phyloP scores from a whole-genome alignment of 345 rosid genomes.

The Camelina hispida region DNA sequence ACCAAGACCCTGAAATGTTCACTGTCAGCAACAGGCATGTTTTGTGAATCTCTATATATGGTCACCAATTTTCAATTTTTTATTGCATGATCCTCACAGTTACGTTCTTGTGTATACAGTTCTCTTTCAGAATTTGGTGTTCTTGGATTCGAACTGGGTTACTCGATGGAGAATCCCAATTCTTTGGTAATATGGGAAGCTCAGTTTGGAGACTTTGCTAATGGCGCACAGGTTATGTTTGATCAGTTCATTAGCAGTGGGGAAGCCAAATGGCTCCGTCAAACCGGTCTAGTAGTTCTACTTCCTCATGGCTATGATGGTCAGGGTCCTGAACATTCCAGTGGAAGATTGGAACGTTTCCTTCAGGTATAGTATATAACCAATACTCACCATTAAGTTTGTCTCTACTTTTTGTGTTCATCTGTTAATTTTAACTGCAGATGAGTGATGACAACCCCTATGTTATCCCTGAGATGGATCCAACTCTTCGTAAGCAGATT shows the following conservation, averaged over 20 bases:
- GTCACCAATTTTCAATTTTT: not conserved
- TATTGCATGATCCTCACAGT: constrained; percentile 1
- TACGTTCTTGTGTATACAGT: constrained; percentile 45
- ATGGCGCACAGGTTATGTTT: constrained; percentile 83
- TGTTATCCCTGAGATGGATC: constrained; percentile 83
- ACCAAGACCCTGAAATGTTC: constrained; percentile 79
- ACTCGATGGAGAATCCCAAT: constrained; percentile 81
- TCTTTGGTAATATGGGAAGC: constrained; percentile 79
- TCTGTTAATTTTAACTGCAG: constrained; percentile 41
- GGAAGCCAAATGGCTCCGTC: constrained; percentile 85
- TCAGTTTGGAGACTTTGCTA: constrained; percentile 84
- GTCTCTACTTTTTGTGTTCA: not conserved
- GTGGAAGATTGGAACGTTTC: constrained; percentile 75
- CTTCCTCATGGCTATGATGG: constrained; percentile 91
- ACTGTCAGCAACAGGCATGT: constrained; percentile 81
- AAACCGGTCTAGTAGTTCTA: constrained; percentile 71
- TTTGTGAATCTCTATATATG: not conserved
- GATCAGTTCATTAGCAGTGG: constrained; percentile 85
- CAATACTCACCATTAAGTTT: not conserved
- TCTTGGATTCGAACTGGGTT: constrained; percentile 84
- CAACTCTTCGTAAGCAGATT: constrained; percentile 73
- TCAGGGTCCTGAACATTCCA: constrained; percentile 90
- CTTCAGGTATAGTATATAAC: constrained; percentile 56
- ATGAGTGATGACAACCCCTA: constrained; percentile 85
- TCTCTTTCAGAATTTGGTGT: constrained; percentile 89